Evolutionary conservation across 2,329 filamentous ascomycete genomes (phyloP).

Genomic region (Trichothecium roseum): DNA sequence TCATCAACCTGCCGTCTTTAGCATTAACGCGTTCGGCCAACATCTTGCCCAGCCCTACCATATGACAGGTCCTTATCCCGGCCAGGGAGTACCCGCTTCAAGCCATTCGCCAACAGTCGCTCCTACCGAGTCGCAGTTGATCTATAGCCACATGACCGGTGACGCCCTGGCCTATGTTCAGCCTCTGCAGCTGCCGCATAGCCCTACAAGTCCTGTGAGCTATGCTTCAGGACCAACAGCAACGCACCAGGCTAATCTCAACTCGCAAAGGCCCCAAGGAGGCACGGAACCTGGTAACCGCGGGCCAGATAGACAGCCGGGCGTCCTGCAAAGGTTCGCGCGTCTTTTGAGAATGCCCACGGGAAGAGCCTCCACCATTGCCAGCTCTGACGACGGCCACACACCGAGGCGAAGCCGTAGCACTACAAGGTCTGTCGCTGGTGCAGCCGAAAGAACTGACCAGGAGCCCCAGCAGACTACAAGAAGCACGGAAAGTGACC

Average conservation of each 20-base stretch:
- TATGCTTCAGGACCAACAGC: too few species aligned
- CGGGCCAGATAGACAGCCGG: not conserved
- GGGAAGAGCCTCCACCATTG: constrained; percentile 24
- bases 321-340: constrained; percentile 14
- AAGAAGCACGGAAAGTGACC: too few species aligned
- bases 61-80: not conserved
- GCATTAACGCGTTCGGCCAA: not conserved
- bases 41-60: constrained; percentile 2
- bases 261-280: constrained; percentile 3
- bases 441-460: too few species aligned
- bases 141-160: too few species aligned
- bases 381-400: constrained; percentile 1
- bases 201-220: too few species aligned
- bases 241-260: too few species aligned
- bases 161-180: too few species aligned
- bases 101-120: not conserved
- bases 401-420: not conserved
- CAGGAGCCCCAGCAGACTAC: too few species aligned
- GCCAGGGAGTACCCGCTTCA: too few species aligned
- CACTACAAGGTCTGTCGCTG: not conserved
- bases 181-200: too few species aligned
- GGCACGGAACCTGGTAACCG: constrained; percentile 1
- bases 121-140: constrained; percentile 1
- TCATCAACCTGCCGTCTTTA: constrained; percentile 11
- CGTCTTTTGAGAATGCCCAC: constrained; percentile 16